Conservation (phyloP, 2,329 filamentous ascomycete species). For the Cercospora sp. region DNA sequence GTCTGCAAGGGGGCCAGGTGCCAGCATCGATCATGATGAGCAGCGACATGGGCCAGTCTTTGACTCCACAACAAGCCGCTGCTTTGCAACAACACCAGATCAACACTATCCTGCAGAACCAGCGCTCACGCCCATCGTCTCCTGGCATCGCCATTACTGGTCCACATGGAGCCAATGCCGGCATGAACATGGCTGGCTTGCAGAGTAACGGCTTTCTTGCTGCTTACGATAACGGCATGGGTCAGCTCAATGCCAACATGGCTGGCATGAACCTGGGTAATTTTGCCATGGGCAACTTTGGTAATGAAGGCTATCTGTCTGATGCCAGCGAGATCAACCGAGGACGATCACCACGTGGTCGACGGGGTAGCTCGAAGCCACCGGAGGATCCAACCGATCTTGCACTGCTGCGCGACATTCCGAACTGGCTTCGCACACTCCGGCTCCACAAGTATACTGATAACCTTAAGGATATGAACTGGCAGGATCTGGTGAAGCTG, state of each 20-base stretch:
- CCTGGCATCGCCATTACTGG: conserved; percentile 81
- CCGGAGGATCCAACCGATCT: conserved; percentile 96
- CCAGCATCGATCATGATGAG: conserved; percentile 79
- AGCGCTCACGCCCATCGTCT: conserved; percentile 84
- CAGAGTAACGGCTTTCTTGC: conserved; percentile 92
- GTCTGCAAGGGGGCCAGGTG: conserved; percentile 42
- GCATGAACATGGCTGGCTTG: conserved; percentile 60
- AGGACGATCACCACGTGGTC: conserved; percentile 86
- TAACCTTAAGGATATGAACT: conserved; percentile 94
- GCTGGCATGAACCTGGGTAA: conserved; percentile 63
- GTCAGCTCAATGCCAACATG: conserved; percentile 65
- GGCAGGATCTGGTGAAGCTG: conserved; percentile 87
- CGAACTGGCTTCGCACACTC: conserved; percentile 90
- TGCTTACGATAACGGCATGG: conserved; percentile 69
- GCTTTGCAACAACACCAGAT: conserved; percentile 66
- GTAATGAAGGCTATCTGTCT: conserved; percentile 83
- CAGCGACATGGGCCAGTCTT: conserved; percentile 85
- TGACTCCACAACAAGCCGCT: conserved; percentile 61
- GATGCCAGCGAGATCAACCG: conserved; percentile 90
- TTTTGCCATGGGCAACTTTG: conserved; percentile 64
- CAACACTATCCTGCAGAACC: conserved; percentile 73
- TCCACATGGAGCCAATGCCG: conserved; percentile 52
- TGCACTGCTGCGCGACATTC: conserved; percentile 87
- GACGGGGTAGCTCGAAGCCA: conserved; percentile 92
- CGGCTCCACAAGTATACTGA: conserved; percentile 98